Evolutionary conservation across 176 grass and related monocot genomes (phyloP).

Genomic region (Melocanna baccifera): DNA sequence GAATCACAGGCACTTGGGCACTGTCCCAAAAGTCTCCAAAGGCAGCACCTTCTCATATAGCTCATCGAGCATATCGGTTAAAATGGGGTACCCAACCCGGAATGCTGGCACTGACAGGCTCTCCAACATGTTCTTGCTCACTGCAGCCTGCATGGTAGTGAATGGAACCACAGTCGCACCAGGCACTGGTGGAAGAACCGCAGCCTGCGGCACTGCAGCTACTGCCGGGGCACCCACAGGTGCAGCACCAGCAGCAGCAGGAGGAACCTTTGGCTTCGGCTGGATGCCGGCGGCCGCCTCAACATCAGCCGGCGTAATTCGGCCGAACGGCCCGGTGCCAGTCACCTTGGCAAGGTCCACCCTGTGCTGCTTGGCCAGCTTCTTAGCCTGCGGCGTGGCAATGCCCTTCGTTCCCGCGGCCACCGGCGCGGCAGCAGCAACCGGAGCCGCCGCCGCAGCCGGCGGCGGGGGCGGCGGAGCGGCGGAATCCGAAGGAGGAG

Average conservation of each 20-base stretch:
- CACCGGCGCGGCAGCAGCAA: constrained; percentile 19
- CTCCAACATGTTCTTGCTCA: constrained; percentile 98
- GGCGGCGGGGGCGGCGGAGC: not conserved
- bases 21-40: constrained; percentile 11
- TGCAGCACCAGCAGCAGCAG: not conserved
- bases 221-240: constrained; percentile 31
- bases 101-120: constrained; percentile 80
- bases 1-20: not conserved
- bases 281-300: constrained; percentile 80
- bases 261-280: constrained; percentile 41
- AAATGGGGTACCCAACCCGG: constrained; percentile 74
- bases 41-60: constrained; percentile 79
- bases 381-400: constrained; percentile 82
- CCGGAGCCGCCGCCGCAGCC: constrained; percentile 8
- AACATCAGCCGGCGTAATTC: constrained; percentile 76
- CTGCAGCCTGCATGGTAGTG: constrained; percentile 75
- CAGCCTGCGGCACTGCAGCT: constrained; percentile 31
- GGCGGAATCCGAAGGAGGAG: constrained; percentile 10
- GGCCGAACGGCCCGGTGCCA: constrained; percentile 66
- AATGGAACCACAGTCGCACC: constrained; percentile 82
- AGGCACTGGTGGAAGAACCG: constrained; percentile 48
- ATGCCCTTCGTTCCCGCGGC: constrained; percentile 61
- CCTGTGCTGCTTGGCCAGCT: constrained; percentile 90
- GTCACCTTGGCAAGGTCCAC: constrained; percentile 70
- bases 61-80: constrained; percentile 68